These are phyloP conservation scores for Spiromastix sp. DNA, from an alignment of 2,329 filamentous ascomycete genomes.

Conservation along the genomic window DNA sequence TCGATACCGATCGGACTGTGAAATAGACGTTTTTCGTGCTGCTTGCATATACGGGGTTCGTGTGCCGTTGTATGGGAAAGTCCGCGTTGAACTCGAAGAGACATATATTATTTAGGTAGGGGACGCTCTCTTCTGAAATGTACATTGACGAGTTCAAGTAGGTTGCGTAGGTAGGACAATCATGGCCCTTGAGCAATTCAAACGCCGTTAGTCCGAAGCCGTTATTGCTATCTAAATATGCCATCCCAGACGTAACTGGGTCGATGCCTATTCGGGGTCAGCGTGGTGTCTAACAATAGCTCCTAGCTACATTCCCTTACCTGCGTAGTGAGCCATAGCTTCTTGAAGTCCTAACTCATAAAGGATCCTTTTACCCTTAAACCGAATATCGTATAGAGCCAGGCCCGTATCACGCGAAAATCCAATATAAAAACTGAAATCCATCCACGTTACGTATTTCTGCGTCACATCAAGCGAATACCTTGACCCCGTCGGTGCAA, in stretches of 20 bases:
- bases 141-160: constrained; percentile 20
- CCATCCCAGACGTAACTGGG: constrained; percentile 10
- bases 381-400: constrained; percentile 40
- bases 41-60: constrained; percentile 29
- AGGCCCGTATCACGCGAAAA: constrained; percentile 37
- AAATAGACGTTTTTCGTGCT: constrained; percentile 34
- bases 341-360: constrained; percentile 46
- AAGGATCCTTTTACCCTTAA: constrained; percentile 41
- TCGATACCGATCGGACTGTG: constrained; percentile 31
- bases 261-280: too few relatives aligned
- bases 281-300: too few relatives aligned
- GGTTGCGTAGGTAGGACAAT: constrained; percentile 19
- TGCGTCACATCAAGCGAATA: constrained; percentile 34
- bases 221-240: constrained; percentile 21
- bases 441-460: constrained; percentile 43
- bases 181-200: constrained; percentile 17
- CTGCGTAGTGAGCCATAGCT: constrained; percentile 43
- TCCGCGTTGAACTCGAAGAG: constrained; percentile 44
- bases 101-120: constrained; percentile 43
- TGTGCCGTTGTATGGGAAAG: constrained; percentile 42
- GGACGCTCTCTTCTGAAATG: constrained; percentile 9
- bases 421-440: constrained; percentile 43
- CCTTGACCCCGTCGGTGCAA: constrained; percentile 30
- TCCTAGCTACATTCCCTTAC: too few relatives aligned
- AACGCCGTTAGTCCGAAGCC: constrained; percentile 17